Conservation (phyloP, 805 yeast species). For the Teunomyces atbi region DNA sequence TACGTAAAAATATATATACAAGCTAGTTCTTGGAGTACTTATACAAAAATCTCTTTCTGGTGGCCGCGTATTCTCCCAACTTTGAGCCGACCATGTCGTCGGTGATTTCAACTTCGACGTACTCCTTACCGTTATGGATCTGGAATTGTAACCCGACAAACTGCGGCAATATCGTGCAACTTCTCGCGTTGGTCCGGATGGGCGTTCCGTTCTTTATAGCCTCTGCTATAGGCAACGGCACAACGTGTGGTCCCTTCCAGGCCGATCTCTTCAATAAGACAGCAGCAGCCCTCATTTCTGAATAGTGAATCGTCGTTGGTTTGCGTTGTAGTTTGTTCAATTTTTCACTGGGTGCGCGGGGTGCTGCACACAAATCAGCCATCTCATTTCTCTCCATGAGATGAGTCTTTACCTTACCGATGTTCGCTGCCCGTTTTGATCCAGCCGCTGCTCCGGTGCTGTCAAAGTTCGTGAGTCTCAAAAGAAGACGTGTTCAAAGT, state of each 20-base stretch:
- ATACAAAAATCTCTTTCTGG: conserved; percentile 84
- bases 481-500: conserved; percentile 2
- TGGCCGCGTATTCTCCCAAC: conserved; percentile 92
- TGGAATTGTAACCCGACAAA: conserved; percentile 94
- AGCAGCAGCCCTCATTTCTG: conserved; percentile 34
- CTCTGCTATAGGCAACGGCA: conserved; percentile 88
- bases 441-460: conserved; percentile 28
- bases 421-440: conserved; percentile 69
- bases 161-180: conserved; percentile 92
- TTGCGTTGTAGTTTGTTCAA: background rate
- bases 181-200: conserved; percentile 91
- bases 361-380: background rate
- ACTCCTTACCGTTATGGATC: conserved; percentile 94
- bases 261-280: conserved; percentile 31
- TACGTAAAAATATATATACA: conserved; percentile 5
- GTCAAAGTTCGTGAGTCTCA: background rate
- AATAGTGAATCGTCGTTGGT: background rate
- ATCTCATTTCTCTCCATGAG: background rate
- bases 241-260: conserved; percentile 82
- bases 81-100: conserved; percentile 98
- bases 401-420: conserved; percentile 14
- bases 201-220: conserved; percentile 81
- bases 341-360: background rate
- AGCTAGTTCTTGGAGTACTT: conserved; percentile 68
- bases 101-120: conserved; percentile 78